Evolutionary conservation across 1,284 basidiomycete species (phyloP).

Genomic region (Ceratobasidium sp.): DNA sequence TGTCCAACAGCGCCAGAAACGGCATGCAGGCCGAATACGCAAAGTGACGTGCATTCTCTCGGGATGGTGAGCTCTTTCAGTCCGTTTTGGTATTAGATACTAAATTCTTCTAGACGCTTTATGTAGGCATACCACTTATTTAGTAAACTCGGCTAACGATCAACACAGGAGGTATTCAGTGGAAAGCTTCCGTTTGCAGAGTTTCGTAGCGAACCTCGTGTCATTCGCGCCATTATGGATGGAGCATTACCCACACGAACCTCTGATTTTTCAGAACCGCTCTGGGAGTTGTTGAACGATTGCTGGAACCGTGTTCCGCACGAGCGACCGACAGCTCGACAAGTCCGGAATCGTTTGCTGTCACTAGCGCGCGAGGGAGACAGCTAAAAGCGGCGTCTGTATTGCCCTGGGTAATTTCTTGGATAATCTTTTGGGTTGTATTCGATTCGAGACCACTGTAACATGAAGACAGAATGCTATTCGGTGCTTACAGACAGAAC

Average conservation of each 20-base stretch:
- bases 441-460: no score
- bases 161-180: slow-evolving; percentile 11
- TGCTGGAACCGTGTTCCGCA: slow-evolving; percentile 11
- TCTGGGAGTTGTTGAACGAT: slow-evolving; percentile 5
- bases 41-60: slow-evolving; percentile 26
- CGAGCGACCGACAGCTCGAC: slow-evolving; percentile 19
- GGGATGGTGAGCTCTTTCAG: slow-evolving; percentile 14
- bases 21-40: slow-evolving; percentile 6
- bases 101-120: not conserved
- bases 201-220: slow-evolving; percentile 5
- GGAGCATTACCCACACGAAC: not conserved
- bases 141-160: not conserved
- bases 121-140: not conserved
- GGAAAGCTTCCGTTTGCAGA: slow-evolving; percentile 26
- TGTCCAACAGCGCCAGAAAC: not conserved
- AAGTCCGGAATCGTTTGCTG: not conserved
- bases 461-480: no score
- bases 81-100: not conserved
- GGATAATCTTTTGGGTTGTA: no score
- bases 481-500: no score
- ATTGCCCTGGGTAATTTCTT: no score
- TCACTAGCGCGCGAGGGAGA: no score
- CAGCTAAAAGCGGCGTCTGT: no score
- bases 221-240: slow-evolving; percentile 19
- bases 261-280: not conserved